phyloP scores from a whole-genome alignment of 768 basidiomycete genomes.

The Agaricus subrufescens region DNA sequence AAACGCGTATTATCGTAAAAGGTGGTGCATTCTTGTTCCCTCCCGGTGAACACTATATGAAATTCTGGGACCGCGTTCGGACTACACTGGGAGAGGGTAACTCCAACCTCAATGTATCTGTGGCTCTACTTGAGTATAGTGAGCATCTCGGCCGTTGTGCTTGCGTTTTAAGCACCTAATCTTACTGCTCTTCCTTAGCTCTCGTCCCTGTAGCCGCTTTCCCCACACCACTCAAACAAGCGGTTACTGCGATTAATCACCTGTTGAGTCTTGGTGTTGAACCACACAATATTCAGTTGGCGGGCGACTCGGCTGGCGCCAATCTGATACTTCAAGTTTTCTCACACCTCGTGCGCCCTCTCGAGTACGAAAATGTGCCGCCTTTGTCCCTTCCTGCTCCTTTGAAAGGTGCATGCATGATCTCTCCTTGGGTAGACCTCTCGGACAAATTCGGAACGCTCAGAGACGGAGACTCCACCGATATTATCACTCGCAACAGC shows the following conservation, averaged over 20 bases:
- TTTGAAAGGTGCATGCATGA: conserved; percentile 20
- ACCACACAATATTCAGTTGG: conserved; percentile 27
- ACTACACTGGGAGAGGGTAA: conserved; percentile 8
- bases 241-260: conserved; percentile 22
- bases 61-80: conserved; percentile 8
- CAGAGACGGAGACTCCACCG: conserved; percentile 18
- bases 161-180: no score
- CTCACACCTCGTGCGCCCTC: conserved; percentile 28
- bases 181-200: conserved; percentile 12
- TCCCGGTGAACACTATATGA: conserved; percentile 4
- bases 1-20: no score
- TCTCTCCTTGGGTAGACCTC: conserved; percentile 31
- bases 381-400: conserved; percentile 15
- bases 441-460: conserved; percentile 15
- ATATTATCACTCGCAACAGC: conserved; percentile 16
- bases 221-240: conserved; percentile 26
- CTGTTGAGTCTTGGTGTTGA: conserved; percentile 24
- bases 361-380: conserved; percentile 15
- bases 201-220: conserved; percentile 21
- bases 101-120: conserved; percentile 9
- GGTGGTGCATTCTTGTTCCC: conserved; percentile 3
- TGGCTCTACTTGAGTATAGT: conserved; percentile 17
- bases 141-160: not conserved
- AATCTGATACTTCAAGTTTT: conserved; percentile 25
- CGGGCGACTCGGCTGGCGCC: conserved; percentile 32